Evolutionary conservation across 164 flowering plant genomes (phyloP).

Genomic region (Liriodendron chinense): DNA sequence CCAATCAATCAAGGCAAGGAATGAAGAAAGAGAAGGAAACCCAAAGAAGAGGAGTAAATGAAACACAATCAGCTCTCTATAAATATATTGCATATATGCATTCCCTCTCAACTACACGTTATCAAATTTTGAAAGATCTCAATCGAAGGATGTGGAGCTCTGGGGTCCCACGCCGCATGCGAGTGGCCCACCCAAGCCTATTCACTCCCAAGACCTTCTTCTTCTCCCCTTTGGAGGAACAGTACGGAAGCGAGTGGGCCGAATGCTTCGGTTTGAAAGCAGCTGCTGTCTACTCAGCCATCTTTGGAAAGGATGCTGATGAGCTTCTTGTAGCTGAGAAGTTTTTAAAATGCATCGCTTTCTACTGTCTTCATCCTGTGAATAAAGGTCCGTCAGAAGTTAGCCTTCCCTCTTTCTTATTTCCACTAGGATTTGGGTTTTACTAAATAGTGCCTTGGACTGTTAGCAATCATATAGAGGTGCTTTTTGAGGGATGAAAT

Average conservation of each 20-base stretch:
- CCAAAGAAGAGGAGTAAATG: not conserved
- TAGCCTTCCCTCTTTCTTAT: not conserved
- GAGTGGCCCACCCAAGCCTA: not conserved
- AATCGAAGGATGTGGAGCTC: too few species aligned
- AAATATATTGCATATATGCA: not conserved
- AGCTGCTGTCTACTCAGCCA: constrained; percentile 6
- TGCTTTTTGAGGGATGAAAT: too few species aligned
- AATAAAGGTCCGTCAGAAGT: not conserved
- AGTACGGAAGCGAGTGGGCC: not conserved
- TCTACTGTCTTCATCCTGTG: not conserved
- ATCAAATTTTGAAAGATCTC: too few species aligned
- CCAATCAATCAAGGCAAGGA: too few species aligned
- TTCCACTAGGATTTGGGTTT: too few species aligned
- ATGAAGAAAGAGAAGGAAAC: not conserved
- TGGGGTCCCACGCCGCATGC: not conserved
- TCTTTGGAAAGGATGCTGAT: not conserved
- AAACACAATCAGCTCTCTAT: not conserved
- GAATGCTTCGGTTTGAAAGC: constrained; percentile 3
- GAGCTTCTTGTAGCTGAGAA: not conserved
- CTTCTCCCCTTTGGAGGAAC: not conserved
- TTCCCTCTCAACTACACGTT: not conserved
- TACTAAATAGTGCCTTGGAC: too few species aligned
- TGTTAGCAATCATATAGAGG: too few species aligned
- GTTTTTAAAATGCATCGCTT: not conserved
- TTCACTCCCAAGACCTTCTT: not conserved